Percentiles rank a stretch among this genome's conserved stretches.
Conservation (phyloP, 768 basidiomycete species). For the Mycena maculata region DNA sequence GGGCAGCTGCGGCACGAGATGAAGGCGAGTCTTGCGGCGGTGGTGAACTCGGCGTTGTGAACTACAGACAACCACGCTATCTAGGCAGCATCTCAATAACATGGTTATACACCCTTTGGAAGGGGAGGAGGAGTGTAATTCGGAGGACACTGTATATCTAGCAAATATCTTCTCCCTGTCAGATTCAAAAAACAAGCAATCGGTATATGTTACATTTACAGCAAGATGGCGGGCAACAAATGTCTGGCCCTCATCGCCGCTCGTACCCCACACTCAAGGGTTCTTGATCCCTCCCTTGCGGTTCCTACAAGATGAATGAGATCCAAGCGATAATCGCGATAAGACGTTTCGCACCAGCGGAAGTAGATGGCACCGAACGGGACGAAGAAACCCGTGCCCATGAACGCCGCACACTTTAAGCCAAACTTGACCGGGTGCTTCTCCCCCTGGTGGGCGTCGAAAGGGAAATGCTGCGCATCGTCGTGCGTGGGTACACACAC, state of each 20-base stretch:
- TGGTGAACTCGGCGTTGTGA: conserved; percentile 10
- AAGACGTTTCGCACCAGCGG: conserved; percentile 28
- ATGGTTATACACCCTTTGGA: no score
- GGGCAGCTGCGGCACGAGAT: conserved; percentile 48
- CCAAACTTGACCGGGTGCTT: conserved; percentile 26
- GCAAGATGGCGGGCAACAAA: neutral
- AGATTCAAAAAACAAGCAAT: neutral
- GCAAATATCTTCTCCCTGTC: neutral
- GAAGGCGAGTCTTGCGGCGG: conserved; percentile 25
- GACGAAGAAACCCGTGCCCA: conserved; percentile 31
- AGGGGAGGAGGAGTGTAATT: no score
- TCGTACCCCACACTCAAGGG: conserved; percentile 21
- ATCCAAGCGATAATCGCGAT: neutral
- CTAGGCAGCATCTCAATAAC: no score
- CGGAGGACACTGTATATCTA: no score
- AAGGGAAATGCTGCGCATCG: conserved; percentile 29
- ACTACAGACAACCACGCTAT: no score
- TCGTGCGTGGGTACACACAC: no score
- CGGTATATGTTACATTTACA: conserved; percentile 18
- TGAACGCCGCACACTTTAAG: conserved; percentile 20
- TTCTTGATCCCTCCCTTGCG: conserved; percentile 31
- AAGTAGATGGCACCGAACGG: conserved; percentile 34
- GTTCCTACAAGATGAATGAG: conserved; percentile 20
- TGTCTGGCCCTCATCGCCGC: neutral
- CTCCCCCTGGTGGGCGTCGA: conserved; percentile 26